A percentile compares a stretch with the other conserved stretches of the same genome.
Conservation (phyloP, 164 flowering plant species). For the Cinnamomum micranthum region DNA sequence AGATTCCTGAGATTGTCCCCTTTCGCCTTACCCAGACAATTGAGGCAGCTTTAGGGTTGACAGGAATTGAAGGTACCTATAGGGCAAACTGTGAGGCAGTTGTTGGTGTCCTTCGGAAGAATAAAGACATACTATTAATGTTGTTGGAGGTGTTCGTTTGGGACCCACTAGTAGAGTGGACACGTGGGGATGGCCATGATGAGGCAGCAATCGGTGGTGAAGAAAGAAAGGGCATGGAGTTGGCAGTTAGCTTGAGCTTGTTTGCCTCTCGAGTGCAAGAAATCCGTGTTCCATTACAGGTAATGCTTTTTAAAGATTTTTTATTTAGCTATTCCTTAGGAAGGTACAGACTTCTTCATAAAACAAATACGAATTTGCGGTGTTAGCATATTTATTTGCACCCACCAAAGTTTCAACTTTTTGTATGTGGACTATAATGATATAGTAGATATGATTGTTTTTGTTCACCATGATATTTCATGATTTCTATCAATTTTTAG, state of each 20-base stretch:
- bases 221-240: constrained; percentile 99
- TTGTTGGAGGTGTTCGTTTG: constrained; percentile 89
- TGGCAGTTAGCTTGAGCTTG: constrained; percentile 96
- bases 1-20: constrained; percentile 97
- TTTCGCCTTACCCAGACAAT: constrained; percentile 95
- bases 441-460: not conserved
- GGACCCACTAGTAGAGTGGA: constrained; percentile 99
- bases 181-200: constrained; percentile 94
- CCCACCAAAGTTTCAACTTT: not conserved
- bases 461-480: too few relatives aligned
- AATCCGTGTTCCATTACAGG: constrained; percentile 97
- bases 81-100: constrained; percentile 94
- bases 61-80: constrained; percentile 88
- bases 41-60: constrained; percentile 91
- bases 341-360: not conserved
- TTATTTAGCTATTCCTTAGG: not conserved
- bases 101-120: constrained; percentile 70
- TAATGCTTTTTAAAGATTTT: constrained; percentile 17
- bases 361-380: too few relatives aligned
- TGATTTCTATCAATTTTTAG: too few relatives aligned
- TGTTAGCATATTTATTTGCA: not conserved
- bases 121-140: constrained; percentile 87
- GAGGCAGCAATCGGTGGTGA: constrained; percentile 98
- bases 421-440: not conserved
- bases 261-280: constrained; percentile 99